These are phyloP conservation scores for Vaccinium corymbosum DNA, from an alignment of 148 eudicot genomes.

Conservation along the genomic window DNA sequence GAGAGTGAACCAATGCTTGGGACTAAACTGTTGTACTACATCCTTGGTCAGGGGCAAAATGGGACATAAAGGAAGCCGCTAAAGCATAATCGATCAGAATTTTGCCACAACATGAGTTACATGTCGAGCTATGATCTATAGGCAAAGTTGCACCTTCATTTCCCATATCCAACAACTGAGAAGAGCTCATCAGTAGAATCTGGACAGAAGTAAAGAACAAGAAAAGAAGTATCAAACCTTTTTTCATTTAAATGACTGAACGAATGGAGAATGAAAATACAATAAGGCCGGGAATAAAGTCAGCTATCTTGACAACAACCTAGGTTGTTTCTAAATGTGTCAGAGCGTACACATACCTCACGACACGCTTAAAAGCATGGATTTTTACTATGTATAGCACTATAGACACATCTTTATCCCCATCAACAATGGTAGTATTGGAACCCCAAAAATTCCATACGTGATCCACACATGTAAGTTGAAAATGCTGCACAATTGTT, in stretches of 20 bases:
- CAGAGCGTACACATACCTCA: not conserved
- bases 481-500: not conserved
- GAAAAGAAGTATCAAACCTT: not conserved
- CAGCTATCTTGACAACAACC: not conserved
- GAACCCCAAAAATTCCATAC: not conserved
- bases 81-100: not conserved
- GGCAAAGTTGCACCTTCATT: not conserved
- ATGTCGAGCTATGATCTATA: not conserved
- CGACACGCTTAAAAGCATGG: not conserved
- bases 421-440: not conserved
- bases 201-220: not conserved
- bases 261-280: not conserved
- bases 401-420: not conserved
- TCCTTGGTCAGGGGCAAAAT: not conserved
- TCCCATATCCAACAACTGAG: not conserved
- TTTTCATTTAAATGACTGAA: not conserved
- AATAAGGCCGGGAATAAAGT: not conserved
- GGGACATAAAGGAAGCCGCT: slow-evolving; percentile 2
- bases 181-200: not conserved
- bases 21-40: not conserved
- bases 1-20: not conserved
- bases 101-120: not conserved
- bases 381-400: too few relatives aligned
- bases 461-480: not conserved
- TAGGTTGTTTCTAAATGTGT: not conserved